Conservation (phyloP, 2,329 filamentous ascomycete species). For the Fusarium sublunatum region DNA sequence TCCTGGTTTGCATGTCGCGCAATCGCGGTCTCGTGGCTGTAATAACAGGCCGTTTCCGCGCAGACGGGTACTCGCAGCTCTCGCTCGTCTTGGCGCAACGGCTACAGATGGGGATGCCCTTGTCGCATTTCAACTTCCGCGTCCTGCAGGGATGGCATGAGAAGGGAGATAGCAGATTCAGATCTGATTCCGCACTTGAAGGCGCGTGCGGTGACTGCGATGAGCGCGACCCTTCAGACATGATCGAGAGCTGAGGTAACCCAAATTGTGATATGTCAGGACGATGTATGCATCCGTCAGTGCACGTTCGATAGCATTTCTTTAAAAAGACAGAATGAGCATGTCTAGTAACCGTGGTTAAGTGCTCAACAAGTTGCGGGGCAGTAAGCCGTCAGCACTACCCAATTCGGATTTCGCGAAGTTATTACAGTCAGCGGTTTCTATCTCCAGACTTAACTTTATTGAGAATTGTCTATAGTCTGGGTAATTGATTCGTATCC, state of each 20-base stretch:
- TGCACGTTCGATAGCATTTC: not conserved
- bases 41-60: conserved; percentile 25
- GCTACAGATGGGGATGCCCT: conserved; percentile 6
- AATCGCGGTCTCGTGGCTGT: conserved; percentile 19
- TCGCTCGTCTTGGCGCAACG: conserved; percentile 28
- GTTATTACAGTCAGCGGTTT: too few relatives aligned
- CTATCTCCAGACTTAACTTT: too few relatives aligned
- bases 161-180: conserved; percentile 12
- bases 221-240: conserved; percentile 22
- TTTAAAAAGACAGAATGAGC: not conserved
- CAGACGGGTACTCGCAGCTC: conserved; percentile 23
- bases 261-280: too few relatives aligned
- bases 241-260: conserved; percentile 1
- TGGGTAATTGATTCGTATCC: too few relatives aligned
- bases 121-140: conserved; percentile 31
- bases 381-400: conserved; percentile 9
- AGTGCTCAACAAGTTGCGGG: conserved; percentile 1
- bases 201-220: conserved; percentile 24
- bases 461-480: too few relatives aligned
- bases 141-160: conserved; percentile 27
- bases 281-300: not conserved
- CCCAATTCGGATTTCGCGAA: not conserved
- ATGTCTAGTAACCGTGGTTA: not conserved
- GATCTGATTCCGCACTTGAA: conserved; percentile 21
- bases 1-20: conserved; percentile 30